These are phyloP conservation scores for Cladosporium halotolerans DNA, from an alignment of 2,329 filamentous ascomycete genomes.

Conservation along the genomic window DNA sequence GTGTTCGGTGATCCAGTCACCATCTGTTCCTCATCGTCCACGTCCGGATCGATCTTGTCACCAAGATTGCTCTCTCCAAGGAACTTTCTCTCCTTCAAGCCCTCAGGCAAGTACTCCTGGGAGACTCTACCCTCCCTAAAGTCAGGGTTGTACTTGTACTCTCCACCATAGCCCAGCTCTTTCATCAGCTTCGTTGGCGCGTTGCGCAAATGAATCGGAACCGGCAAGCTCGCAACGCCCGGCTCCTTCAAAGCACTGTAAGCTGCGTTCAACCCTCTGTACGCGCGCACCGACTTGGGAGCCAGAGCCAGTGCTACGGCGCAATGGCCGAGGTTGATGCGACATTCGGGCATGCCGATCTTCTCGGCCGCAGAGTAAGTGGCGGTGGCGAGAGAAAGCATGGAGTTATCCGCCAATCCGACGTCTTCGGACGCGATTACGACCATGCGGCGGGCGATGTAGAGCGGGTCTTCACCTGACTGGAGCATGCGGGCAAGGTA, in stretches of 20 bases:
- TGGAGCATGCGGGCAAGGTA: slow-evolving; percentile 95
- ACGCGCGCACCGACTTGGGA: slow-evolving; percentile 80
- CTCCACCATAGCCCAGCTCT: slow-evolving; percentile 79
- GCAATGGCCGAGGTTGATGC: slow-evolving; percentile 85
- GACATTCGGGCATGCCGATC: slow-evolving; percentile 89
- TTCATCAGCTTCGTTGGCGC: slow-evolving; percentile 91
- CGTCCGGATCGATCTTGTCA: slow-evolving; percentile 60
- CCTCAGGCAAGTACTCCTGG: slow-evolving; percentile 86
- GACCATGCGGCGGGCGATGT: slow-evolving; percentile 85
- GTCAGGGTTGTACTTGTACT: slow-evolving; percentile 96
- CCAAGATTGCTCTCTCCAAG: slow-evolving; percentile 77
- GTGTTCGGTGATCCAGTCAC: slow-evolving; percentile 7
- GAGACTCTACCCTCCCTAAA: slow-evolving; percentile 73
- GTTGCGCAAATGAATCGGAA: slow-evolving; percentile 84
- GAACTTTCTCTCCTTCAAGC: slow-evolving; percentile 64
- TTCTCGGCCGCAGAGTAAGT: slow-evolving; percentile 85
- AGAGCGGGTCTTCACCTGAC: slow-evolving; percentile 87
- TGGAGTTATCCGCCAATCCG: slow-evolving; percentile 76
- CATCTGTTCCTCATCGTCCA: slow-evolving; percentile 18
- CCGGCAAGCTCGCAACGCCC: slow-evolving; percentile 70
- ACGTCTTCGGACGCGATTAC: slow-evolving; percentile 94
- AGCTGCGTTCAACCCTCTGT: slow-evolving; percentile 74
- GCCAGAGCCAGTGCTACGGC: slow-evolving; percentile 73
- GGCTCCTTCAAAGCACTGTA: slow-evolving; percentile 74
- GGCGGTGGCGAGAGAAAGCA: slow-evolving; percentile 78